Evolutionary conservation across 345 rosid genomes (phyloP).

Genomic region (Noccaea caerulescens): DNA sequence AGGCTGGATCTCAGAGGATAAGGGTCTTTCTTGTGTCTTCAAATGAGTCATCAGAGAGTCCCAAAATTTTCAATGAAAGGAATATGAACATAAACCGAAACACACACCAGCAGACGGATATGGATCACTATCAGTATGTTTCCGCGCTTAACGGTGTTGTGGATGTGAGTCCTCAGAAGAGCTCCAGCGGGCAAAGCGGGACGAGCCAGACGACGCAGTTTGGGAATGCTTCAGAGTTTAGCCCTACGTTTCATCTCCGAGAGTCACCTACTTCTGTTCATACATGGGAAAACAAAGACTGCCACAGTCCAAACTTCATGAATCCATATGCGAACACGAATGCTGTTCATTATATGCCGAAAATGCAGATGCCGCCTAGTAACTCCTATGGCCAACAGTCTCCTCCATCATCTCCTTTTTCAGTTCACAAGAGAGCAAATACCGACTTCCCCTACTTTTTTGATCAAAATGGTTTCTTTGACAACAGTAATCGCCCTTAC

Average conservation of each 20-base stretch:
- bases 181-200: conserved; percentile 54
- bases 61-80: conserved; percentile 55
- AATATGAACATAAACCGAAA: conserved; percentile 31
- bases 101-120: conserved; percentile 49
- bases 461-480: conserved; percentile 45
- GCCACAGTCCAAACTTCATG: conserved; percentile 46
- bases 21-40: conserved; percentile 72
- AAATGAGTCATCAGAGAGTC: conserved; percentile 56
- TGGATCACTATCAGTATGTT: conserved; percentile 61
- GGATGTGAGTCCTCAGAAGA: conserved; percentile 57
- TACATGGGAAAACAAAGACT: conserved; percentile 55
- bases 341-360: conserved; percentile 45
- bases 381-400: conserved; percentile 49
- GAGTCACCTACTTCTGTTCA: conserved; percentile 56
- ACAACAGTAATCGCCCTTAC: conserved; percentile 40
- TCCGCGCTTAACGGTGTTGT: conserved; percentile 72
- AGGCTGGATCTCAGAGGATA: conserved; percentile 68
- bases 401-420: conserved; percentile 55
- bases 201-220: conserved; percentile 54
- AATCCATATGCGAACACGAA: conserved; percentile 44
- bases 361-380: conserved; percentile 43
- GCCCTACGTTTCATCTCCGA: conserved; percentile 47
- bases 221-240: conserved; percentile 57
- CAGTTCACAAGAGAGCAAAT: conserved; percentile 48
- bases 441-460: conserved; percentile 46